Conservation (phyloP, 768 basidiomycete genomes). For the Suillus spraguei region DNA sequence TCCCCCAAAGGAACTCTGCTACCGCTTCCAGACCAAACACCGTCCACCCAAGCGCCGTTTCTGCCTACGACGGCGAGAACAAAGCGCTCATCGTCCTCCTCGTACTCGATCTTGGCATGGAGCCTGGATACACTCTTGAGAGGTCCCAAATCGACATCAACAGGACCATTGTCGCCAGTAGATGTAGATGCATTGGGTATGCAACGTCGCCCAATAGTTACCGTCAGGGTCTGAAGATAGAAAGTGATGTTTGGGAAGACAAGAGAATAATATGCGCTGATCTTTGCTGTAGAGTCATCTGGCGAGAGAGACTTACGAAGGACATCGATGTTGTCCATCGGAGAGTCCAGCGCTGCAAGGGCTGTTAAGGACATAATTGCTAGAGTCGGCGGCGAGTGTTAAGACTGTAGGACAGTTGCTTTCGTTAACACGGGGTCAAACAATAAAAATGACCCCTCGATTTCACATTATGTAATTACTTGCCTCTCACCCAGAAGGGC, state of each 20-base stretch:
- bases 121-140: conserved; percentile 97
- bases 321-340: conserved; percentile 2
- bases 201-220: conserved; percentile 92
- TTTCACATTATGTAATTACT: conserved; percentile 19
- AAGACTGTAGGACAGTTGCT: neutral
- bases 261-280: conserved; percentile 91
- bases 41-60: conserved; percentile 98
- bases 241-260: conserved; percentile 95
- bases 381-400: conserved; percentile 11
- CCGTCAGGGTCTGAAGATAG: conserved; percentile 93
- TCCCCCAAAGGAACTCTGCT: conserved; percentile 84
- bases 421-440: conserved; percentile 13
- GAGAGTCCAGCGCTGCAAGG: conserved; percentile 6
- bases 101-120: conserved; percentile 94
- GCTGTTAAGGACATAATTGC: conserved; percentile 26
- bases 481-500: conserved; percentile 2
- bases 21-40: conserved; percentile 91
- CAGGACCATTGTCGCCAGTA: conserved; percentile 49
- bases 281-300: conserved; percentile 62
- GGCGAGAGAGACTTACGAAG: neutral
- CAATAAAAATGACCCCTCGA: conserved; percentile 18
- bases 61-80: conserved; percentile 91
- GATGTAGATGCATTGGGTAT: conserved; percentile 61
- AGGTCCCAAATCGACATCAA: conserved; percentile 92
- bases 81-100: conserved; percentile 87